Base-by-base conservation (phyloP, 768 basidiomycete genomes). In the Leccinum imitatum region DNA sequence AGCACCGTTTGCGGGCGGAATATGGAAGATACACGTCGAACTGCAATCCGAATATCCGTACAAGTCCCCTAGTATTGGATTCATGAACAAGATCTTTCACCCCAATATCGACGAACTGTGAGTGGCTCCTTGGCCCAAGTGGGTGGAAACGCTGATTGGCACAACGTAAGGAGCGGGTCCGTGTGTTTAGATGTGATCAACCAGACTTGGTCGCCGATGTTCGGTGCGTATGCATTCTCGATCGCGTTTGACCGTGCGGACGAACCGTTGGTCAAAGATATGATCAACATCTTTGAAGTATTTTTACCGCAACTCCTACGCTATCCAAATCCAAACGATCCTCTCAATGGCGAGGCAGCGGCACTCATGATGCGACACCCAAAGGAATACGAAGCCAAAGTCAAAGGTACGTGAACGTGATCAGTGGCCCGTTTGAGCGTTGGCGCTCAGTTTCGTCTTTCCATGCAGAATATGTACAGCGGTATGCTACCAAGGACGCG, bases 11-110 rank as follows among this genome's bases (percentile, higher is more conserved):
- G 87, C 91, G n/a, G 91, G 92, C 44, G 97, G 97, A 39, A 90
- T 95, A 57, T 99, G 97, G 97, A 97, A 96, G 84, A 95, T 99
- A 61, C 97, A 99, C 70, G 97, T 99, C 59, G 97, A 99, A 73
- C 82, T 99, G 21, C 97, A 96, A 23, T 94, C 98, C 64, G 94
- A 97, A 75, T 99, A 98, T 72, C 97, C 97, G 2, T 99, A 90
- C 86, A 98, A 98, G 77, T 96, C 93, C 30, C 97, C 97, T 6
- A 95, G 93, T 71, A 99, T 99, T 66, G 97, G 97, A 2, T 99
- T 99, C 77, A 95, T 97, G 93, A 99, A 99, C 84, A 98, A 98
- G 89, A 98, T 99, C 74, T 98, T 97, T 73, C 97, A 98, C 69
- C 97, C 97, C 19, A 99, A 99, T 71, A 99, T 99, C 70, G 97